These are phyloP conservation scores for Eremomyces bilateralis DNA, from an alignment of 495 filamentous ascomycete species.

Conservation along the genomic window DNA sequence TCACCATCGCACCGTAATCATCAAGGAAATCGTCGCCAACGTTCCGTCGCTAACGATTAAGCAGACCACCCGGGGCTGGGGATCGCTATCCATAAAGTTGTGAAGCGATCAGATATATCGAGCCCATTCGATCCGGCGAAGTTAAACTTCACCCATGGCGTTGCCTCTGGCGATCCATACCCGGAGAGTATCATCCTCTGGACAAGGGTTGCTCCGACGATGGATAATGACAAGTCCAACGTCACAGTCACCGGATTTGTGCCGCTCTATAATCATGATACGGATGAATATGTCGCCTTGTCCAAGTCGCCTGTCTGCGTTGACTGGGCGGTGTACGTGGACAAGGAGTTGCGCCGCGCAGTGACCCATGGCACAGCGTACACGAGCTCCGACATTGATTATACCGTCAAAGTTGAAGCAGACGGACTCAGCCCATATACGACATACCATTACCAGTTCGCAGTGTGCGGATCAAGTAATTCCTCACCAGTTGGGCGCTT, in stretches of 20 bases:
- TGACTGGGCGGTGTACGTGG: conserved; percentile 26
- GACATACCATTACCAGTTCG: conserved; percentile 29
- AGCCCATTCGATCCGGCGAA: conserved; percentile 22
- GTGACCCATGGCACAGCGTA: conserved; percentile 29
- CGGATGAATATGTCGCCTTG: conserved; percentile 25
- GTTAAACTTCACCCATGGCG: conserved; percentile 43
- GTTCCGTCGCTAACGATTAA: too few relatives aligned
- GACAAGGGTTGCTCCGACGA: conserved; percentile 38
- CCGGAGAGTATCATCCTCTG: conserved; percentile 41
- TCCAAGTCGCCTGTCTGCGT: conserved; percentile 39
- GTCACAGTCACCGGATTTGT: conserved; percentile 30
- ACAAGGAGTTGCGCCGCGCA: conserved; percentile 16
- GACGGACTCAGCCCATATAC: conserved; percentile 33
- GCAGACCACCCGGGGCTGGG: conserved; percentile 35
- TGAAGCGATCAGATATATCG: conserved; percentile 21
- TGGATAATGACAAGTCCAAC: conserved; percentile 31
- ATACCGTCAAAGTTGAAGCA: conserved; percentile 48
- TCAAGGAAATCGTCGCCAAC: too few relatives aligned
- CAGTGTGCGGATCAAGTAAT: conserved; percentile 17
- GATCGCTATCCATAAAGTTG: conserved; percentile 27
- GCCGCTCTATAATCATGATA: conserved; percentile 34
- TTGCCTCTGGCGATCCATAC: conserved; percentile 51
- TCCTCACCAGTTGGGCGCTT: conserved; percentile 19
- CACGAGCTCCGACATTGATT: conserved; percentile 46
- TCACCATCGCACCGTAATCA: conserved; percentile 35